Conservation (phyloP, 495 filamentous ascomycete genomes). For the Penicillium steckii region DNA sequence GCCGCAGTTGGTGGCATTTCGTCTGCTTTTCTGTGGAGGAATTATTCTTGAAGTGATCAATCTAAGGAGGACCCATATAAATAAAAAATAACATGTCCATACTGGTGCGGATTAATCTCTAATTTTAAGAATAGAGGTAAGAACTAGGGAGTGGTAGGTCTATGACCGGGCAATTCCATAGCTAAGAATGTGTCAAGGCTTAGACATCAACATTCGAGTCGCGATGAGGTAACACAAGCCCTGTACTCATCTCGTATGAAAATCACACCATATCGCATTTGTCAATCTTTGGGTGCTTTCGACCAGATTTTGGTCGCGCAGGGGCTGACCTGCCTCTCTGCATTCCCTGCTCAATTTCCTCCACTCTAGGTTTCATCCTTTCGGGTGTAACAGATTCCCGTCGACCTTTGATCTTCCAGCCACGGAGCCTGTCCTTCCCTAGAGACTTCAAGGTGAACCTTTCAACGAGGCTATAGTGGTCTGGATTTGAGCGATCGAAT, state of each 20-base stretch:
- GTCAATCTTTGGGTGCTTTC: not conserved
- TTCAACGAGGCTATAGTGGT: conserved; percentile 66
- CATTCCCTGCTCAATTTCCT: conserved; percentile 42
- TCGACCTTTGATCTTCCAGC: conserved; percentile 60
- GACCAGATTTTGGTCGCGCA: not conserved
- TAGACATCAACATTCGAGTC: too few relatives aligned
- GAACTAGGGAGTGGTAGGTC: too few relatives aligned
- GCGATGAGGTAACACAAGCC: too few relatives aligned
- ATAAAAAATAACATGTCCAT: too few relatives aligned
- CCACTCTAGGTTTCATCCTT: conserved; percentile 30
- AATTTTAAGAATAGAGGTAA: too few relatives aligned
- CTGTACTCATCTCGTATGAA: not conserved
- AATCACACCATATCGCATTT: conserved; percentile 3
- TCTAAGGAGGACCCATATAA: too few relatives aligned
- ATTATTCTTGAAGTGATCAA: too few relatives aligned
- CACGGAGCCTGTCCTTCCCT: conserved; percentile 54
- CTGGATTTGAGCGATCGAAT: conserved; percentile 58
- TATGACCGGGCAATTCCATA: too few relatives aligned
- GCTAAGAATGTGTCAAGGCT: too few relatives aligned
- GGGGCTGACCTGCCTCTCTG: conserved; percentile 12
- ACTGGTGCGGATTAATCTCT: too few relatives aligned
- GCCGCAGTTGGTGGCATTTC: conserved; percentile 24
- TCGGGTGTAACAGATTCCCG: conserved; percentile 50
- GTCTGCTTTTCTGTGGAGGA: conserved; percentile 23
- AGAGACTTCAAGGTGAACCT: conserved; percentile 60